phyloP scores from a whole-genome alignment of 768 basidiomycete genomes.

The Naganishia onofrii region DNA sequence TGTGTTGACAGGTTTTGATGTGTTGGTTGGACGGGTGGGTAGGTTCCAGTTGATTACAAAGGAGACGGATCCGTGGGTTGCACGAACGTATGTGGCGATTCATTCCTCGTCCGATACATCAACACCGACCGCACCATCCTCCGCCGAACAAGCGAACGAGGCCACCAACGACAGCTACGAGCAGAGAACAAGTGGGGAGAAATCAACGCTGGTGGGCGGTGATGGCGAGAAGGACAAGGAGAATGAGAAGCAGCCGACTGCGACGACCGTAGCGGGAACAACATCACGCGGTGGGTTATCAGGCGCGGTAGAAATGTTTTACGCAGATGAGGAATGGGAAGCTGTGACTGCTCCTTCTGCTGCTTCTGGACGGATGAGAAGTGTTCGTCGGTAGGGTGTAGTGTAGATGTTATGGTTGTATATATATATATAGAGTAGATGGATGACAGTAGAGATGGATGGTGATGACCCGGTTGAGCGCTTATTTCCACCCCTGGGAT shows the following conservation, averaged over 20 bases:
- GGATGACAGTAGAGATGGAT: too few relatives aligned
- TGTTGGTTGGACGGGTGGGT: too few relatives aligned
- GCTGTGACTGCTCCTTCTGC: background rate
- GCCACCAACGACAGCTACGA: background rate
- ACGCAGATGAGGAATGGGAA: slow-evolving; percentile 29
- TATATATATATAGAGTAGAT: too few relatives aligned
- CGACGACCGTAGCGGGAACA: background rate
- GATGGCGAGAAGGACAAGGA: background rate
- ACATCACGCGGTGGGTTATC: background rate
- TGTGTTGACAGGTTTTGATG: background rate
- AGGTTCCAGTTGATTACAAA: slow-evolving; percentile 50
- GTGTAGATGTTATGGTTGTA: too few relatives aligned
- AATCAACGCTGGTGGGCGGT: background rate
- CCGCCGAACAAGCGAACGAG: too few relatives aligned
- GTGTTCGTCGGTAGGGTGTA: too few relatives aligned
- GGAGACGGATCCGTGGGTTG: slow-evolving; percentile 39
- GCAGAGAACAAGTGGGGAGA: background rate
- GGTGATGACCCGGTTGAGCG: too few relatives aligned
- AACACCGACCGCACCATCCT: too few relatives aligned
- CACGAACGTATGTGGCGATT: slow-evolving; percentile 30
- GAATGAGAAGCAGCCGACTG: background rate
- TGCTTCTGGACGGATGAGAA: too few relatives aligned
- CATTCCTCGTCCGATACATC: too few relatives aligned
- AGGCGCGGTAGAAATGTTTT: slow-evolving; percentile 19
- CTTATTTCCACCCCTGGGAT: too few relatives aligned